These are phyloP conservation scores for Boletellus emodensis DNA, from an alignment of 768 basidiomycete genomes.

Conservation along the genomic window DNA sequence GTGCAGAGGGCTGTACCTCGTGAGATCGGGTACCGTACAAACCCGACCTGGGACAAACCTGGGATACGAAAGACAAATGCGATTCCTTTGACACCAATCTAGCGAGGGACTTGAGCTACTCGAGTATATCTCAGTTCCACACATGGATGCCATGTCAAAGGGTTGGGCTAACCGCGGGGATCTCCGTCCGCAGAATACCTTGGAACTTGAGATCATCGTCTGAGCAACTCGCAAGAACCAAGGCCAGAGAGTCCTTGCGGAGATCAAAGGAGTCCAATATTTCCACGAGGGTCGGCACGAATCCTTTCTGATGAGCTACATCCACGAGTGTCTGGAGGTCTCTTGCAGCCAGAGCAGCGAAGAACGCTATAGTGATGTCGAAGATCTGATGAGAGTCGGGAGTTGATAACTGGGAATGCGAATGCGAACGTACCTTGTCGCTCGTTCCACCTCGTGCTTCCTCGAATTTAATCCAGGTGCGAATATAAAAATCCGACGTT, in stretches of 20 bases:
- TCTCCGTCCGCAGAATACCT: slow-evolving; percentile 58
- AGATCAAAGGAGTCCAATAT: slow-evolving; percentile 35
- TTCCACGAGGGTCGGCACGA: slow-evolving; percentile 42
- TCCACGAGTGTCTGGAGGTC: slow-evolving; percentile 54
- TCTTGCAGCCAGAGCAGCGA: slow-evolving; percentile 58
- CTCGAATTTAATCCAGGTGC: slow-evolving; percentile 65
- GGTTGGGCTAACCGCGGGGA: slow-evolving; percentile 42
- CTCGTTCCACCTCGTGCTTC: slow-evolving; percentile 55
- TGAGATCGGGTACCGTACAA: slow-evolving; percentile 4
- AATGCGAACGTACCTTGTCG: slow-evolving; percentile 48
- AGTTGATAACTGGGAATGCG: background rate
- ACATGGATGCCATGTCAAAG: background rate
- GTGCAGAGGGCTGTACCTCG: slow-evolving; percentile 43
- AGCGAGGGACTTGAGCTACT: slow-evolving; percentile 36
- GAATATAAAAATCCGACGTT: slow-evolving; percentile 65
- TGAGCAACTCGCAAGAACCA: slow-evolving; percentile 31
- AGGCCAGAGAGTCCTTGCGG: slow-evolving; percentile 48
- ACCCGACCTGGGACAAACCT: slow-evolving; percentile 13
- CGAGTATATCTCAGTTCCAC: slow-evolving; percentile 6
- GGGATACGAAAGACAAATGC: slow-evolving; percentile 17
- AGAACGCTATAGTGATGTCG: slow-evolving; percentile 59
- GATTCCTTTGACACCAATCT: slow-evolving; percentile 35
- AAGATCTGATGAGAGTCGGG: slow-evolving; percentile 45
- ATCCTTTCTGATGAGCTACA: slow-evolving; percentile 38
- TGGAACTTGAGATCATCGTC: slow-evolving; percentile 46